Evolutionary conservation across 2,329 filamentous ascomycete species (phyloP), one percentile per base, ranked within the genome.

Genomic region (Fusarium tupiense): DNA sequence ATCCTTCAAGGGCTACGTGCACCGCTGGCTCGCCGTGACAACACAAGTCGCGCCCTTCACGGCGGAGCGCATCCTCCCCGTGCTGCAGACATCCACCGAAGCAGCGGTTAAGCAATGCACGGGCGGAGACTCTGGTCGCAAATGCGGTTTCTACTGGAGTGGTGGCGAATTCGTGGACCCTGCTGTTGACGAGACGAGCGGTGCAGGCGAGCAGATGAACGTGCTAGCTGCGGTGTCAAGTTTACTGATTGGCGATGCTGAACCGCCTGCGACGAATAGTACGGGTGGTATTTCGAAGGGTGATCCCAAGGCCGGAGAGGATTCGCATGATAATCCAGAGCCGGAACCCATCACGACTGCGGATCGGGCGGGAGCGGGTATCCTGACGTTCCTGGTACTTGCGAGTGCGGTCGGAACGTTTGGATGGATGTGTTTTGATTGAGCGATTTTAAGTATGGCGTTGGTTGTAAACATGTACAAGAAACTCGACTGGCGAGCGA

Each of bases 1-100:
- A 68, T 89, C 90, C 4, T 95, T 92, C 88, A 94, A 94, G 82
- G 92, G 91, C 44, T 91, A 91, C 66, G 84, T 93, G 24, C 87
- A 90, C 74, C 88, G 91, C 46, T 93, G 91, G 90, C 84, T 94
- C 74, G 86, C 89, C 8, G 85, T 88, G 29, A 86, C 88, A 3
- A 87, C 89, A 5, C 86, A 91, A 73, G 64, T 94, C n/a, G 91
- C 90, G 1, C 92, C 92, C 0, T 87, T 86, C 52, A 90, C 88
- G 2, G 82, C 82, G 46, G 82, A 86, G 3, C 83, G 79, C 22
- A 90, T 94, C 73, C 82, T 88, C 64, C 87, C 90, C 2, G 86
- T 89, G 38, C 84, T 94, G 12, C 83, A 84, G 63, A 86, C 83
- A 2, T 92, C 91, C 3, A 85, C 91, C 11, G 67, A 85, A 62